Conservation (phyloP, 1,284 basidiomycete species). For the Irpex lacteus region DNA sequence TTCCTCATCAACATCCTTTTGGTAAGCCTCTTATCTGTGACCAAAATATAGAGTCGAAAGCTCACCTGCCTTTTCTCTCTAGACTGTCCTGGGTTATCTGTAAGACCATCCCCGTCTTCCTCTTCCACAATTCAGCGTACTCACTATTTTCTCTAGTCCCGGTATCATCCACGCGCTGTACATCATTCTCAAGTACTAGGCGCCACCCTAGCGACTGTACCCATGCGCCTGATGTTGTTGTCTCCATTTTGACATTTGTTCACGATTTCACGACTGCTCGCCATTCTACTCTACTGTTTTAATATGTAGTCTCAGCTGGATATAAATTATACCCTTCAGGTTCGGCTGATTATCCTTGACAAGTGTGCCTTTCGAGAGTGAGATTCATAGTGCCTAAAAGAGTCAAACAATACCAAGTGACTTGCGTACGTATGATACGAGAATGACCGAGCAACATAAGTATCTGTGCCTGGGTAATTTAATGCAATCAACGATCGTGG, state of each 20-base stretch:
- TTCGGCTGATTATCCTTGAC: no score
- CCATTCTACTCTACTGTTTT: slow-evolving; percentile 10
- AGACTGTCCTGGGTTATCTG: slow-evolving; percentile 72
- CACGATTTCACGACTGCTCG: slow-evolving; percentile 8
- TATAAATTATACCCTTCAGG: slow-evolving; percentile 15
- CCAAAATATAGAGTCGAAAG: background rate
- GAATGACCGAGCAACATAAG: no score
- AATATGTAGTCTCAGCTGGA: slow-evolving; percentile 10
- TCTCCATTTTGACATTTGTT: background rate
- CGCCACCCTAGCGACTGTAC: background rate
- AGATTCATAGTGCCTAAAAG: background rate
- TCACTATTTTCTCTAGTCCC: slow-evolving; percentile 41
- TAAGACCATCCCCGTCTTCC: slow-evolving; percentile 25
- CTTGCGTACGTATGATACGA: no score
- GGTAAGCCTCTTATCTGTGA: slow-evolving; percentile 25
- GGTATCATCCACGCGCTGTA: slow-evolving; percentile 78
- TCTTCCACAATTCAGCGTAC: slow-evolving; percentile 17
- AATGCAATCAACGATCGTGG: background rate
- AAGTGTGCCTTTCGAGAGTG: background rate
- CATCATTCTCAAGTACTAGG: slow-evolving; percentile 63
- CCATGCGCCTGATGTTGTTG: background rate
- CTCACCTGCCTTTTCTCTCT: slow-evolving; percentile 3
- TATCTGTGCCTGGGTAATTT: no score
- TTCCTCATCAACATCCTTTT: slow-evolving; percentile 70
- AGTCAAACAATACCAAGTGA: no score